Evolutionary conservation across 257 asterid species (phyloP), one percentile per base, ranked within the genome.

Genomic region (Solanum pimpinellifolium): DNA sequence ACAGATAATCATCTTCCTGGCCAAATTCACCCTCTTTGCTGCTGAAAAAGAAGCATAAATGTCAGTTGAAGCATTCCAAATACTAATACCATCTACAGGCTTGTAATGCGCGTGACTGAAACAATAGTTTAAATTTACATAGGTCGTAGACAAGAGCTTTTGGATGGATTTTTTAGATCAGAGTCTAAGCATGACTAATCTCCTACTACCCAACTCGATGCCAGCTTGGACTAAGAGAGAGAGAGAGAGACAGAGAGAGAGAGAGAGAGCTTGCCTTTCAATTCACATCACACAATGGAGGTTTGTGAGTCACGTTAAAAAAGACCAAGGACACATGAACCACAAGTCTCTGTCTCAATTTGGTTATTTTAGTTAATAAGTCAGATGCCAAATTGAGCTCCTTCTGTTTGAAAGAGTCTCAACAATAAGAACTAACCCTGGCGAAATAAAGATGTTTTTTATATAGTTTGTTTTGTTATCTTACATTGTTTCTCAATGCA

Each of bases 21-120:
- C 97, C 94, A 83, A 94, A 90, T 87, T 94, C 98, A 25, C 94
- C 93, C 90, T 95, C 99, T 92, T 95, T 97, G 90, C 96, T 97
- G 87, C 99, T 97, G 95, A 92, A 93, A 84, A 90, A 80, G 74
- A 41, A 88, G 89, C 72, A 31, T 49, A 78, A 27, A 15, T 49
- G 62, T 91, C 73, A 89, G 85, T 72, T 83, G 75, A 88, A 87
- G 85, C 85, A 81, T 65, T 49, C 62, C 60, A 86, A 77, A 73
- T 85, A 87, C 83, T 82, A 91, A 73, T 85, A 87, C 86, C 86
- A 92, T 83, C 86, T 73, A 41, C 75, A 83, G 42, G 66, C 84
- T 27, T 78, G 84, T 78, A 44, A 46, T 78, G 65, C 5, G 4
- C 4, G 29, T 52, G 56, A 85, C 70, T 47, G n/a, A 83, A 76